These are phyloP conservation scores for Knufia fluminis DNA, from an alignment of 2,329 filamentous ascomycete genomes.

Conservation along the genomic window DNA sequence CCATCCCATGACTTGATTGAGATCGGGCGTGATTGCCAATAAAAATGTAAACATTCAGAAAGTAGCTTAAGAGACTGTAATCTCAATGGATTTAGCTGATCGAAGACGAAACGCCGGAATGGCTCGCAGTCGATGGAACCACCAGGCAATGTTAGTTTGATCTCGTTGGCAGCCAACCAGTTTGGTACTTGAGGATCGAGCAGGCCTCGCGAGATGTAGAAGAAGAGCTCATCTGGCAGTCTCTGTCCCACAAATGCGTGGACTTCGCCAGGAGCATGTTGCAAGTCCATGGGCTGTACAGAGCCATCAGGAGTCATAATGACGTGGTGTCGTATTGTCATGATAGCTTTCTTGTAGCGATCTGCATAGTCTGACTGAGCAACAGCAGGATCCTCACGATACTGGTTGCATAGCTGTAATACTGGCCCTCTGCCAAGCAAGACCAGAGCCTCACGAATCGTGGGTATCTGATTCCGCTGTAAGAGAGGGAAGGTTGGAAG, in stretches of 20 bases:
- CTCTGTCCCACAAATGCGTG: slow-evolving; percentile 86
- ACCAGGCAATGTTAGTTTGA: slow-evolving; percentile 71
- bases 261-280: slow-evolving; percentile 69
- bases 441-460: slow-evolving; percentile 67
- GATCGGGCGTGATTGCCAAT: slow-evolving; percentile 71
- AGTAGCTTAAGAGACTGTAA: slow-evolving; percentile 70
- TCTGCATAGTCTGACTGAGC: slow-evolving; percentile 69
- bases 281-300: slow-evolving; percentile 63
- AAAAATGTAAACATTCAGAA: slow-evolving; percentile 70
- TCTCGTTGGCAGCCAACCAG: slow-evolving; percentile 70
- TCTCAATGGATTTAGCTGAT: slow-evolving; percentile 63
- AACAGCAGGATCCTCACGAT: slow-evolving; percentile 66
- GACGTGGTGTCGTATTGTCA: slow-evolving; percentile 80
- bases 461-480: slow-evolving; percentile 46
- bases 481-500: slow-evolving; percentile 71
- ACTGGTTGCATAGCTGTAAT: slow-evolving; percentile 63
- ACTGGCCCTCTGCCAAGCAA: slow-evolving; percentile 63
- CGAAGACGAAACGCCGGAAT: slow-evolving; percentile 70
- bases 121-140: slow-evolving; percentile 72
- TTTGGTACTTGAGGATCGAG: slow-evolving; percentile 70
- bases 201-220: slow-evolving; percentile 77
- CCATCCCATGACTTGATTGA: slow-evolving; percentile 79
- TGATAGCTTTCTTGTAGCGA: slow-evolving; percentile 74
- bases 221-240: slow-evolving; percentile 79
- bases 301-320: slow-evolving; percentile 69